Base-by-base conservation (phyloP, 345 rosid genomes). In the Moricandia moricandioides region DNA sequence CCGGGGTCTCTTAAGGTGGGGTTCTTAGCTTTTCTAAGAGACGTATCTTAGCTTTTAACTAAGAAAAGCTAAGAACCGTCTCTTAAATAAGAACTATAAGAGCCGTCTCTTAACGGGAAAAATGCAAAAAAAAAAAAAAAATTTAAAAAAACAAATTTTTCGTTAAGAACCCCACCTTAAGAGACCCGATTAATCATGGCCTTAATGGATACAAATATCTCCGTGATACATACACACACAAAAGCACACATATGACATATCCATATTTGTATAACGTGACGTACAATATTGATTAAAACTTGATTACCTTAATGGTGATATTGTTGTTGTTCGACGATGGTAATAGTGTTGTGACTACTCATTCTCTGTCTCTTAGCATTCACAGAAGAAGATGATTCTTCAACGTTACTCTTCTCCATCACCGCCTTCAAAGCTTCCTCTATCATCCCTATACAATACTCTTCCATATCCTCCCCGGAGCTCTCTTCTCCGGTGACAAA, bases 391-490 rank as follows among this genome's bases (percentile, higher is more conserved):
- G 96, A 84, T 18, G 87, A 84, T 26, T 88, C 90, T 27, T 90
- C 92, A 4, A 84, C 83, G 55, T 79, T 80, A 62, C 75, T 82
- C 87, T 88, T 90, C 86, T 90, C 97, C 88, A 94, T 90, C 24
- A 94, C 97, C 0, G 91, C 87, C 70, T 90, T 94, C 72, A 94
- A 82, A 34, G 98, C 98, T 76, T 91, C 95, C 78, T 94, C 89
- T 68, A 94, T 88, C 21, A 89, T 88, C 65, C 87, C 88, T 76
- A 91, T 78, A 45, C 81, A 85, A 35, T 85, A 85, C 65, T 86
- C 92, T 31, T 77, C 83, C 47, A 69, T 79, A 29, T 69, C 78
- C n/a, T 80, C 83, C 14, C 77, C 78, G 31, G 73, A 65, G 30
- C 74, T 74, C 58, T 89, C 96, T 45, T 94, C 98, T 58, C 91